Evolutionary conservation across 2,329 filamentous ascomycete species (phyloP).

Genomic region (Fusarium humuli): DNA sequence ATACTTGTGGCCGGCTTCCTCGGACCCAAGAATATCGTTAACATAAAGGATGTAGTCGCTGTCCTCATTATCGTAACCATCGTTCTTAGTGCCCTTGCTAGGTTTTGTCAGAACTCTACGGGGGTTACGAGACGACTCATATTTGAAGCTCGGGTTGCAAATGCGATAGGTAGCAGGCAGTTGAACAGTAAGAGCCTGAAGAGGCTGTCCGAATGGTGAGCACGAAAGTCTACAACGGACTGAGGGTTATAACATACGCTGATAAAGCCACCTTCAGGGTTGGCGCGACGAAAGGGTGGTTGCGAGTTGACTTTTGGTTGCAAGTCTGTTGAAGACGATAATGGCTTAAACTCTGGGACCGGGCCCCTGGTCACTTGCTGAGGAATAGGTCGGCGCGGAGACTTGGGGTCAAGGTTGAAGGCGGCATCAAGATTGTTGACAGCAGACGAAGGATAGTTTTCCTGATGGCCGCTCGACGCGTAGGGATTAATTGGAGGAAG

Average conservation of each 20-base stretch:
- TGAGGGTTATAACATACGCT: constrained; percentile 71
- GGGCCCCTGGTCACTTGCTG: constrained; percentile 68
- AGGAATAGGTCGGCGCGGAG: constrained; percentile 65
- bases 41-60: constrained; percentile 99
- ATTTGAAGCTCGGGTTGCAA: constrained; percentile 98
- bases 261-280: constrained; percentile 97
- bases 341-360: constrained; percentile 88
- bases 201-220: constrained; percentile 68
- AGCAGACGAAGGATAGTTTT: constrained; percentile 78
- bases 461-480: constrained; percentile 66
- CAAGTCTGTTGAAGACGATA: constrained; percentile 78
- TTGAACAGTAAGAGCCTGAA: constrained; percentile 94
- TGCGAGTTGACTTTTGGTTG: constrained; percentile 86
- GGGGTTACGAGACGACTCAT: constrained; percentile 96
- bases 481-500: constrained; percentile 80
- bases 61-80: constrained; percentile 98
- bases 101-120: constrained; percentile 96
- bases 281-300: constrained; percentile 90
- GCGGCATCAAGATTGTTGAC: constrained; percentile 78
- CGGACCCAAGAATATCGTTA: constrained; percentile 97
- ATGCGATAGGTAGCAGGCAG: constrained; percentile 96
- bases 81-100: constrained; percentile 98
- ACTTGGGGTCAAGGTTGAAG: constrained; percentile 68
- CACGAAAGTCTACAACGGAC: not conserved
- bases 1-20: constrained; percentile 97